Evolutionary conservation across 225 moss, liverwort and hornwort genomes (phyloP).

Genomic region (Bryoerythrophyllum caledonicum): DNA sequence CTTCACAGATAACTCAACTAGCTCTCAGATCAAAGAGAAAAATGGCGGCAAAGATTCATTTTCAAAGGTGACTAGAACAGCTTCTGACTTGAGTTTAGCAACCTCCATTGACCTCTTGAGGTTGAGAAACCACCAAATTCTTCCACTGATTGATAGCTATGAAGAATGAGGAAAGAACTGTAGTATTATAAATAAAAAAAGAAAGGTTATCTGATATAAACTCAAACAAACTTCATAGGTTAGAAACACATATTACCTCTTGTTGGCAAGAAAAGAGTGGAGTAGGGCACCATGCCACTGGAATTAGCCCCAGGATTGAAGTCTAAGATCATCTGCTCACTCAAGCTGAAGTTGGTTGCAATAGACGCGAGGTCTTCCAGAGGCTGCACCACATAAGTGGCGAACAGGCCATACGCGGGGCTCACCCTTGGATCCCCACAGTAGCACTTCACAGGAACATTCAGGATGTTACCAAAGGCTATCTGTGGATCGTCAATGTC

Average conservation of each 20-base stretch:
- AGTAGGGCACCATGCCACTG: constrained; percentile 4
- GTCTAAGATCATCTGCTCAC: constrained; percentile 5
- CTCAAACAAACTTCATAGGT: not conserved
- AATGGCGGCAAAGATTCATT: too few relatives aligned
- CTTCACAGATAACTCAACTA: too few relatives aligned
- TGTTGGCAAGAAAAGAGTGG: constrained; percentile 53
- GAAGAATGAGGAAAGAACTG: too few relatives aligned
- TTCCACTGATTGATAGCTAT: too few relatives aligned
- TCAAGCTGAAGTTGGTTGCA: constrained; percentile 31
- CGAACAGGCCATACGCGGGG: constrained; percentile 57
- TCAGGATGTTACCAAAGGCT: not conserved
- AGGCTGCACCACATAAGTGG: constrained; percentile 48
- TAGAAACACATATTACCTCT: constrained; percentile 33
- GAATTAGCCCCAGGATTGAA: constrained; percentile 43
- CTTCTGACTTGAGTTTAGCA: too few relatives aligned
- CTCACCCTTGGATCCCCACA: constrained; percentile 51
- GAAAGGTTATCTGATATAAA: too few relatives aligned
- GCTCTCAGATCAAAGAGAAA: too few relatives aligned
- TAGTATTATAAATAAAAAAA: too few relatives aligned
- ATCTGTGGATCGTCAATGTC: not conserved
- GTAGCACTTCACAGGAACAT: constrained; percentile 63
- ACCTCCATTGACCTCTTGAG: too few relatives aligned
- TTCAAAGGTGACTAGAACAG: too few relatives aligned
- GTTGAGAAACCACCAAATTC: too few relatives aligned
- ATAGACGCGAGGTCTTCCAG: constrained; percentile 21